Percentiles rank a stretch among this genome's conserved stretches.
Conservation (phyloP, 176 grass and related monocot genomes). For the Raddia guianensis region DNA sequence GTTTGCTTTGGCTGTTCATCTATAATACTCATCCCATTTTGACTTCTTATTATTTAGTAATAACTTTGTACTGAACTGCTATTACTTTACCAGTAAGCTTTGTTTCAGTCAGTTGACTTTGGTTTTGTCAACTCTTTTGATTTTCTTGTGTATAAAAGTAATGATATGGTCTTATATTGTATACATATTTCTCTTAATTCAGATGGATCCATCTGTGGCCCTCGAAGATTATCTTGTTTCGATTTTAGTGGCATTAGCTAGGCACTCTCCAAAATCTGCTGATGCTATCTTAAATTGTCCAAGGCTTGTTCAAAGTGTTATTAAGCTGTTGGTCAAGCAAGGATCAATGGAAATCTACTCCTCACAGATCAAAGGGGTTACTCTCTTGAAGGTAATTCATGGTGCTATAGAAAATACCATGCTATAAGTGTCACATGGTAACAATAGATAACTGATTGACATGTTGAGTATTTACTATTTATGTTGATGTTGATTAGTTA, state of each 20-base stretch:
- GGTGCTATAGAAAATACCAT: conserved; percentile 12
- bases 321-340: conserved; percentile 70
- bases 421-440: conserved; percentile 17
- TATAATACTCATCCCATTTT: conserved; percentile 8
- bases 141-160: conserved; percentile 18
- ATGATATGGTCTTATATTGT: conserved; percentile 22
- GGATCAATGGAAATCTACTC: conserved; percentile 52
- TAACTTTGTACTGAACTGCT: background rate
- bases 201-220: conserved; percentile 74
- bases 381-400: conserved; percentile 76
- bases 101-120: conserved; percentile 16
- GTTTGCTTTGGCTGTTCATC: background rate
- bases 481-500: conserved; percentile 22
- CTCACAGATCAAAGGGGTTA: conserved; percentile 67
- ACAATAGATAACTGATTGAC: conserved; percentile 23
- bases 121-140: conserved; percentile 22
- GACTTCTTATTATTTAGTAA: conserved; percentile 7
- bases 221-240: conserved; percentile 86
- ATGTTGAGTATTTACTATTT: background rate
- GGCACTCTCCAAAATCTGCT: conserved; percentile 82
- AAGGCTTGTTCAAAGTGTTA: conserved; percentile 66
- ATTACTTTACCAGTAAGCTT: background rate
- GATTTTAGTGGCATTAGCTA: conserved; percentile 82
- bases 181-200: conserved; percentile 47
- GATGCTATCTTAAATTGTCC: conserved; percentile 85